A percentile compares a stretch with the other conserved stretches of the same genome.
These are phyloP conservation scores for Umbelopsis sp. DNA, from an alignment of 192 early-diverging fungal species.

Conservation along the genomic window DNA sequence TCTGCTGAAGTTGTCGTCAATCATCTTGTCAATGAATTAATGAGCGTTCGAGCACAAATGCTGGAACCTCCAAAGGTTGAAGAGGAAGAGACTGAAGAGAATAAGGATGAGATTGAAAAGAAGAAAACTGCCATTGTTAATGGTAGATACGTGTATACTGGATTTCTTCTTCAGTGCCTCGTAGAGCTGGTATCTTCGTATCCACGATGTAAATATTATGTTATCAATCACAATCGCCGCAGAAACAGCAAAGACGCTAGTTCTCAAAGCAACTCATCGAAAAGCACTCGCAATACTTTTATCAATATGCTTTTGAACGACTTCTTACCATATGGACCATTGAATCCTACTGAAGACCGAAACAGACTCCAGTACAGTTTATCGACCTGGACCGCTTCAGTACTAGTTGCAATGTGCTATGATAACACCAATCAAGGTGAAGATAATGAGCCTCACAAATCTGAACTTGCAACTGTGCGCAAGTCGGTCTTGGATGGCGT, in stretches of 20 bases:
- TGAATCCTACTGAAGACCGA: constrained; percentile 46
- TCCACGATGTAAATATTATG: constrained; percentile 74
- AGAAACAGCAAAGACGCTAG: constrained; percentile 45
- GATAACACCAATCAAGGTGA: constrained; percentile 38
- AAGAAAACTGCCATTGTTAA: constrained; percentile 24
- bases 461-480: constrained; percentile 61
- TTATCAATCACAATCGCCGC: constrained; percentile 61
- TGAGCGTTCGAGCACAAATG: constrained; percentile 15
- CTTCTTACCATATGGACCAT: constrained; percentile 59
- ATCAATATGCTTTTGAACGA: constrained; percentile 68
- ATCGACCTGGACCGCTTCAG: constrained; percentile 69
- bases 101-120: constrained; percentile 26
- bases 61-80: constrained; percentile 9
- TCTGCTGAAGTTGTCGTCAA: constrained; percentile 29
- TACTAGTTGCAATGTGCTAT: constrained; percentile 64
- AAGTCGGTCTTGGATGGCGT: constrained; percentile 72
- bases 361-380: constrained; percentile 60
- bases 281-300: constrained; percentile 47
- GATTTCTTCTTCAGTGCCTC: constrained; percentile 85
- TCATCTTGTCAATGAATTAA: constrained; percentile 31
- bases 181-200: constrained; percentile 90
- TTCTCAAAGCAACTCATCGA: constrained; percentile 38
- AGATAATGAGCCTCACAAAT: constrained; percentile 56
- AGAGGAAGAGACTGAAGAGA: constrained; percentile 36
- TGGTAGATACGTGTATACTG: constrained; percentile 53